Evolutionary conservation across 306 rosid species (phyloP), one percentile per base, ranked within the genome.

Genomic region (Parietaria judaica): DNA sequence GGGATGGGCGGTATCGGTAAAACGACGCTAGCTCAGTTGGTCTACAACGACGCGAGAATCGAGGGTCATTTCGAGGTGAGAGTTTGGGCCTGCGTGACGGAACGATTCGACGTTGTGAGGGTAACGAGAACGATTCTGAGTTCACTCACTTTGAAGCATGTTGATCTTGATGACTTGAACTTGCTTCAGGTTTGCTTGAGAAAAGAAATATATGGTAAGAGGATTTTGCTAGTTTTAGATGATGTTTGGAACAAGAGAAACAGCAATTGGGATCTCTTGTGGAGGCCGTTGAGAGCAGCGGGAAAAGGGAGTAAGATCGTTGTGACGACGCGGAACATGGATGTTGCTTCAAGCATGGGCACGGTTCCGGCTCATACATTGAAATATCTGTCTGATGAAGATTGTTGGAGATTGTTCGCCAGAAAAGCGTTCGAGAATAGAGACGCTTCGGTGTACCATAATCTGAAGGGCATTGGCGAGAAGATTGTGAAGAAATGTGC

Each of bases 131-230:
- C 79, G 46, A 71, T 79, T 60, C 63, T 74, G 4, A 60, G 69
- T 63, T 66, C 80, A 4, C 56, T 68, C 57, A 56, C 38, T 55
- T 14, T 54, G 45, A 51, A 58, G n/a, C 36, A 49, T 37, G 53
- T 63, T 37, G 76, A 74, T 53, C 56, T 56, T 54, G 67, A 64
- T 68, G 80, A 79, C 76, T 66, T 83, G 17, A 74, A 83, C 69
- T 23, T 66, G 44, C 84, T 83, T 49, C 88, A 83, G 68, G 71
- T 76, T 70, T 57, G 77, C 57, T 67, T 82, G 58, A 71, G 72
- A 57, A 23, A 62, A 3, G 62, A 55, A 16, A 37, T 76, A 59
- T 1, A 17, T 8, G 63, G 74, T 13, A 76, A 59, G 56, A 79
- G 69, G 39, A 79, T 83, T 66, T 51, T 83, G 46, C 60, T 79